These are phyloP conservation scores for Chaetomium sp. DNA, from an alignment of 2,329 filamentous ascomycete genomes.

Conservation along the genomic window DNA sequence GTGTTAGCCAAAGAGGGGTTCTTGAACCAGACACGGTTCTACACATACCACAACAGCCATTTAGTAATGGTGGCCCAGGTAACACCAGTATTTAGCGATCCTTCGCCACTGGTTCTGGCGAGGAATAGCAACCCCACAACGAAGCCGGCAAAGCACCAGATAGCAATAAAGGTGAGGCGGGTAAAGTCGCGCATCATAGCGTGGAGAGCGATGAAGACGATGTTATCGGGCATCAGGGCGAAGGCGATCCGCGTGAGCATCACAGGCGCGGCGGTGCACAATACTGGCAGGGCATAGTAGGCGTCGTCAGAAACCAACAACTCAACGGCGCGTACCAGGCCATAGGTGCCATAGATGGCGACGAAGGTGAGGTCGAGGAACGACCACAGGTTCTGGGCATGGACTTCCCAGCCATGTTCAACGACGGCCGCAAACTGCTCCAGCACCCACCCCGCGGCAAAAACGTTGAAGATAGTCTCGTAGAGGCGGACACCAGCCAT, in stretches of 20 bases:
- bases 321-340: conserved; percentile 61
- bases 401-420: conserved; percentile 68
- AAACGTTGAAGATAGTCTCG: conserved; percentile 65
- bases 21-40: background rate
- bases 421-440: conserved; percentile 67
- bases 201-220: conserved; percentile 72
- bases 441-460: conserved; percentile 67
- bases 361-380: conserved; percentile 73
- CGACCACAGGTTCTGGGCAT: conserved; percentile 74
- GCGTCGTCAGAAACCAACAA: conserved; percentile 49
- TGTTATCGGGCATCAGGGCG: conserved; percentile 73
- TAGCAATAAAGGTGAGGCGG: conserved; percentile 64
- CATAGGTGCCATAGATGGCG: conserved; percentile 63
- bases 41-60: conserved; percentile 69
- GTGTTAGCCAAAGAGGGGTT: conserved; percentile 1
- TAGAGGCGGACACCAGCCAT: conserved; percentile 60
- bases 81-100: conserved; percentile 26
- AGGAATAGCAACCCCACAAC: conserved; percentile 71
- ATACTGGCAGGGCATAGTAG: conserved; percentile 63
- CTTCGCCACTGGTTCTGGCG: conserved; percentile 28
- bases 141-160: conserved; percentile 72
- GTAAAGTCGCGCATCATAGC: conserved; percentile 76
- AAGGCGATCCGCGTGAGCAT: conserved; percentile 71
- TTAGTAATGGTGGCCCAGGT: conserved; percentile 63
- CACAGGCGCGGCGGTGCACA: conserved; percentile 69